Evolutionary conservation across 305 asterid genomes (phyloP).

Genomic region (Solanum hybrid): DNA sequence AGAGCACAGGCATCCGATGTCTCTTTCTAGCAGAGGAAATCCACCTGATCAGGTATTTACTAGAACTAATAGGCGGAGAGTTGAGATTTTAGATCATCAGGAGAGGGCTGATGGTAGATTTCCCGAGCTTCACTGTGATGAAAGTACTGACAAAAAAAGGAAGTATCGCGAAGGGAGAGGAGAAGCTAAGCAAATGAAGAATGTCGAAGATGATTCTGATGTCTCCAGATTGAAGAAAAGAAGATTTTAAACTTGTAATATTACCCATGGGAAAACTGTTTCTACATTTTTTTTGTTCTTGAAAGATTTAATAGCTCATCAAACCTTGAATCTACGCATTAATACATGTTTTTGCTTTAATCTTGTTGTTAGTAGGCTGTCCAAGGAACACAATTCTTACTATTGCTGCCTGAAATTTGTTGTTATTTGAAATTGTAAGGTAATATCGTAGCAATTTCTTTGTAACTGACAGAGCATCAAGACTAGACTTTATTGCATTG

Average conservation of each 20-base stretch:
- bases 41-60: constrained; percentile 33
- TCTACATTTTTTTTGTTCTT: too few relatives aligned
- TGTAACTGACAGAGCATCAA: background rate
- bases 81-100: constrained; percentile 40
- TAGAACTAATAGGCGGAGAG: constrained; percentile 36
- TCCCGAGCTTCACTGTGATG: constrained; percentile 13
- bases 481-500: background rate
- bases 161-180: constrained; percentile 49
- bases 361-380: background rate
- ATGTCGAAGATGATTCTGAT: constrained; percentile 52
- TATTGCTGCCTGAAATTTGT: background rate
- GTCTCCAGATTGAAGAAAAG: constrained; percentile 45
- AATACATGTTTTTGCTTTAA: background rate
- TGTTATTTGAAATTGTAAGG: background rate
- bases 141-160: constrained; percentile 44
- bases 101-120: constrained; percentile 33
- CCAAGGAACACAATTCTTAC: too few relatives aligned
- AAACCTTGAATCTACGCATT: background rate
- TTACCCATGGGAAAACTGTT: background rate
- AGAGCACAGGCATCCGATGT: constrained; percentile 39
- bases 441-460: background rate
- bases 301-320: background rate
- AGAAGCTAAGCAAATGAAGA: constrained; percentile 42
- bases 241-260: constrained; percentile 31
- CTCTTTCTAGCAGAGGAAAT: constrained; percentile 38